Conservation (phyloP, 1,284 basidiomycete genomes). For the Trichosporon sp. region DNA sequence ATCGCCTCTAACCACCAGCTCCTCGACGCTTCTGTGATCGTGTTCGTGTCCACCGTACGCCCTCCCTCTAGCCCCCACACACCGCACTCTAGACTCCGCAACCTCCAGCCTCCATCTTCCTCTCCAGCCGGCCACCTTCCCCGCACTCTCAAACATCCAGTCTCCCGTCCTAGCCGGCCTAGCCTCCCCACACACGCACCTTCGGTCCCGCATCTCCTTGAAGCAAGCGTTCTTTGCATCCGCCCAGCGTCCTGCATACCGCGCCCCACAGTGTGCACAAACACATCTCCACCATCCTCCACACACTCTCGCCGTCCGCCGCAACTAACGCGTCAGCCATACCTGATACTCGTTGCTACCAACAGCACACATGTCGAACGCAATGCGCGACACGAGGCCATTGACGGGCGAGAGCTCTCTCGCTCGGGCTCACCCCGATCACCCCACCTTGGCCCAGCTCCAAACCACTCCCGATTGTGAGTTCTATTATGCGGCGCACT, state of each 20-base stretch:
- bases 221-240: too few species aligned
- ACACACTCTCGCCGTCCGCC: neutral
- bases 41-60: neutral
- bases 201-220: too few species aligned
- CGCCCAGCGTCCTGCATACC: neutral
- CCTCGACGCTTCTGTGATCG: neutral
- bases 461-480: constrained; percentile 9
- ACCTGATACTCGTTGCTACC: neutral
- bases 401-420: constrained; percentile 12
- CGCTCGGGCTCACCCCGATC: constrained; percentile 16
- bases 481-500: neutral
- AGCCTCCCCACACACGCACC: neutral
- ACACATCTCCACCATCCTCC: neutral
- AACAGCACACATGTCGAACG: neutral
- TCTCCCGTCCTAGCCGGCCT: neutral
- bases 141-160: neutral
- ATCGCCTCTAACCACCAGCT: neutral
- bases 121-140: neutral
- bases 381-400: neutral
- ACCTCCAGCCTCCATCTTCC: neutral
- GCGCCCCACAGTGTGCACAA: neutral
- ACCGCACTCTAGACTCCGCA: neutral
- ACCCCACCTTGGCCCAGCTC: constrained; percentile 17
- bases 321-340: neutral
- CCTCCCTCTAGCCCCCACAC: neutral